phyloP scores from a whole-genome alignment of 441 rosid species.

The Populus hybrid region DNA sequence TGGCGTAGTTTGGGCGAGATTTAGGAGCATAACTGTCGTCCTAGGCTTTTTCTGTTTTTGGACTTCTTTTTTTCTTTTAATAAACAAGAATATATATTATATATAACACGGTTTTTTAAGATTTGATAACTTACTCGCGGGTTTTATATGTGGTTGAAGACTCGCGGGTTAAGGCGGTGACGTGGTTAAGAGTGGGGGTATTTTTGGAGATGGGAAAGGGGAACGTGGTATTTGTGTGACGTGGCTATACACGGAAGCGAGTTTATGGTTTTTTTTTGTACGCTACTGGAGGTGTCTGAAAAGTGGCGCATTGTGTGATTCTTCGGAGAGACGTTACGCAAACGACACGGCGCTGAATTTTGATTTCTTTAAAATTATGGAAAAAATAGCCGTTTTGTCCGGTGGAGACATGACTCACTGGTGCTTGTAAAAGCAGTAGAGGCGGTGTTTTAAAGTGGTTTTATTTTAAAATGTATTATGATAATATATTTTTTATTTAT shows the following conservation, averaged over 20 bases:
- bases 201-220: neutral
- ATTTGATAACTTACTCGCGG: slow-evolving; percentile 26
- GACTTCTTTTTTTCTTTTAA: neutral
- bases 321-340: slow-evolving; percentile 59
- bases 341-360: slow-evolving; percentile 26
- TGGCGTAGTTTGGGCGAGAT: slow-evolving; percentile 33
- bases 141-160: neutral
- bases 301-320: slow-evolving; percentile 15
- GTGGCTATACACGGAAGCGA: slow-evolving; percentile 17
- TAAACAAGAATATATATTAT: neutral
- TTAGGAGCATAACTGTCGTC: slow-evolving; percentile 56
- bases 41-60: neutral
- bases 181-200: slow-evolving; percentile 1
- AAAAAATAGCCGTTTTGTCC: neutral
- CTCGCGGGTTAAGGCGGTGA: slow-evolving; percentile 26
- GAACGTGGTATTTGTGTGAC: neutral
- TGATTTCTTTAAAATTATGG: neutral
- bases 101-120: neutral
- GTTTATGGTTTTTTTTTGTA: slow-evolving; percentile 1
- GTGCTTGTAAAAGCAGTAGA: too few relatives aligned
- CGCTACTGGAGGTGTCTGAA: neutral
- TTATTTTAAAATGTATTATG: too few relatives aligned
- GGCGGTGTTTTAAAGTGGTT: neutral
- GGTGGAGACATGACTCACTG: too few relatives aligned
- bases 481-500: too few relatives aligned